Conservation (phyloP, 495 filamentous ascomycete genomes). For the Sabuloglossum arenarium region DNA sequence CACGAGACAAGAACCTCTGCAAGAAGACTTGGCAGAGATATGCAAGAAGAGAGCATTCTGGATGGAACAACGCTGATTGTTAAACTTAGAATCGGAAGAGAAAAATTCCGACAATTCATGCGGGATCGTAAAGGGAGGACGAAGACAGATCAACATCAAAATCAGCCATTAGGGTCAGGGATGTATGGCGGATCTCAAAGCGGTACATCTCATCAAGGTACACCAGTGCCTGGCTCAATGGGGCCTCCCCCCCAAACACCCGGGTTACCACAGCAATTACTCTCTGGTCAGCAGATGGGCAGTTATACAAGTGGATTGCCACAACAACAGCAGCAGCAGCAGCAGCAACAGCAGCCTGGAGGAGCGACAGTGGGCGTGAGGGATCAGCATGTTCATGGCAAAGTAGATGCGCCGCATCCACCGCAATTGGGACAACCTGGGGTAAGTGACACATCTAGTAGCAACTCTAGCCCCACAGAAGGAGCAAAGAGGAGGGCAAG, state of each 20-base stretch:
- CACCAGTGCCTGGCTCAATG: slow-evolving; percentile 36
- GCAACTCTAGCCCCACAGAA: background rate
- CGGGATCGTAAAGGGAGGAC: slow-evolving; percentile 24
- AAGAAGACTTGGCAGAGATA: slow-evolving; percentile 33
- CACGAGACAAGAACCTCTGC: slow-evolving; percentile 49
- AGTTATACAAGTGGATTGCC: background rate
- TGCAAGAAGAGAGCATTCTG: slow-evolving; percentile 52
- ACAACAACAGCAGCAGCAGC: background rate
- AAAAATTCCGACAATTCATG: slow-evolving; percentile 36
- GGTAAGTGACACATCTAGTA: slow-evolving; percentile 25
- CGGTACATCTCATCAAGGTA: slow-evolving; percentile 28
- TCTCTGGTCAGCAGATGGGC: background rate
- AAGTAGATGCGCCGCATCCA: slow-evolving; percentile 39
- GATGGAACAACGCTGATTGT: slow-evolving; percentile 42
- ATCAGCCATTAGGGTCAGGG: background rate
- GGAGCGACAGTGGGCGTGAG: background rate
- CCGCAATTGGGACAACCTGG: slow-evolving; percentile 30
- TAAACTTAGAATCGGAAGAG: slow-evolving; percentile 46
- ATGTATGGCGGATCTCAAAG: slow-evolving; percentile 27
- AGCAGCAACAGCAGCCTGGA: background rate
- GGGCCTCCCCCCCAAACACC: slow-evolving; percentile 29
- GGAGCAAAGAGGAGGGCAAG: background rate
- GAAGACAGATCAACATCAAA: slow-evolving; percentile 17
- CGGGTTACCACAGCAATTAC: slow-evolving; percentile 7
- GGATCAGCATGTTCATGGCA: slow-evolving; percentile 27